Base-by-base conservation (phyloP, 495 filamentous ascomycete genomes). In the Lasiosphaeria hispida region DNA sequence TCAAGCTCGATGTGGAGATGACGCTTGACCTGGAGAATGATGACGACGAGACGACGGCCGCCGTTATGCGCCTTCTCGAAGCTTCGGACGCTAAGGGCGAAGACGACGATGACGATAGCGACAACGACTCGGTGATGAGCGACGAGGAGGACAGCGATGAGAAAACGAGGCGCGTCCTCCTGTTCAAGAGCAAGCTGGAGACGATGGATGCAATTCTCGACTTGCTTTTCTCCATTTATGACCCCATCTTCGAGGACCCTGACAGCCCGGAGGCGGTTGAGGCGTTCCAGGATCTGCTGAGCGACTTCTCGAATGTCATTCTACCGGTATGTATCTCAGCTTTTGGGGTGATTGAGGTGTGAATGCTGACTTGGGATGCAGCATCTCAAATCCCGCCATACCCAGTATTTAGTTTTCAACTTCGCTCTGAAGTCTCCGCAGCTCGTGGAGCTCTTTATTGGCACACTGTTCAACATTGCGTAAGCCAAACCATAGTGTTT, bases 201-300 rank as follows among this genome's bases (percentile, higher is more conserved):
- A 99, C 96, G 69, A 85, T 99, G 76, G 94, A 99, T 70, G 80
- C 83, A n/a, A 88, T 96, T 60, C 81, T 99, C 55, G 91, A 97
- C 68, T 77, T 87, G 10, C 82, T 99, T 0, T 97, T 99, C 73
- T 84, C 83, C 48, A 84, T 90, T 55, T 96, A 96, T 72, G 75
- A 77, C 10, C 81, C 85, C 5, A 78, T 84, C 7, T 91, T 96
- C 65, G 72, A 78, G 23, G 69, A 83, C 33, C 74, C 82, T 4
- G 65, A 80, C 39, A 78, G 73, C 18, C 64, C 70, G 1, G 70
- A 77, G 56, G 80, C 81, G 14, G 58, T 77, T 14, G 74, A 77
- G 38, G 76, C 73, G 53, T 85, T 95, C 57, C 83, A 88, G 53
- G 85, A 89, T 41, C 74, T 99, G 3, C 72, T 97, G 41, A 81